Conservation (phyloP, 2,329 filamentous ascomycete genomes). For the Harringtonia lauricola region DNA sequence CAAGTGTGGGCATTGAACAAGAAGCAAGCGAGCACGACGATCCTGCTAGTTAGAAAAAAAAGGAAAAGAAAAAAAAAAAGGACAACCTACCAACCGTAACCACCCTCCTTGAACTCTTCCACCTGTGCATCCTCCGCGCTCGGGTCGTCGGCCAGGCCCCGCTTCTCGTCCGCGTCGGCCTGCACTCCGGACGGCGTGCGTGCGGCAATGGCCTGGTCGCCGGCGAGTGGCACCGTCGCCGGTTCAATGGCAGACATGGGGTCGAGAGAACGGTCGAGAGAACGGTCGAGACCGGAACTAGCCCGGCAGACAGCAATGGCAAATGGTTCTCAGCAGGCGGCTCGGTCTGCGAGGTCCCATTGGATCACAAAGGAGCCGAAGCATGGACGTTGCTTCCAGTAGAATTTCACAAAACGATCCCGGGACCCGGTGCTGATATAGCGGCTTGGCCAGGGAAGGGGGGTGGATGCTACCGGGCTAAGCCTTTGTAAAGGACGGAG, state of each 20-base stretch:
- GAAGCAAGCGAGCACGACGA: conserved; percentile 42
- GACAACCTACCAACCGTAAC: conserved; percentile 43
- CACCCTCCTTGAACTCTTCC: conserved; percentile 37
- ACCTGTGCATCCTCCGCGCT: background rate
- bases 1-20: conserved; percentile 61
- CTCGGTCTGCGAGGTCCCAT: too few relatives aligned
- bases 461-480: too few relatives aligned
- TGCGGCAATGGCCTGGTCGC: conserved; percentile 1
- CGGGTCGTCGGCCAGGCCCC: background rate
- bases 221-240: background rate
- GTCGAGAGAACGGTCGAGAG: too few relatives aligned
- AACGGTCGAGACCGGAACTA: too few relatives aligned
- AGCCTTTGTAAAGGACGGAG: too few relatives aligned
- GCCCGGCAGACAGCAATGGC: too few relatives aligned
- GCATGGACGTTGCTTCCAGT: too few relatives aligned
- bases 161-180: conserved; percentile 9
- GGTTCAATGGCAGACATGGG: conserved; percentile 2
- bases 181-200: background rate
- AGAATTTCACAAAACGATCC: too few relatives aligned
- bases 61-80: background rate
- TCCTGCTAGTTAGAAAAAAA: conserved; percentile 18
- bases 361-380: too few relatives aligned
- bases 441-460: too few relatives aligned
- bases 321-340: too few relatives aligned
- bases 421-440: too few relatives aligned